Conservation (phyloP, 768 basidiomycete species). For the Pholiota molesta region DNA sequence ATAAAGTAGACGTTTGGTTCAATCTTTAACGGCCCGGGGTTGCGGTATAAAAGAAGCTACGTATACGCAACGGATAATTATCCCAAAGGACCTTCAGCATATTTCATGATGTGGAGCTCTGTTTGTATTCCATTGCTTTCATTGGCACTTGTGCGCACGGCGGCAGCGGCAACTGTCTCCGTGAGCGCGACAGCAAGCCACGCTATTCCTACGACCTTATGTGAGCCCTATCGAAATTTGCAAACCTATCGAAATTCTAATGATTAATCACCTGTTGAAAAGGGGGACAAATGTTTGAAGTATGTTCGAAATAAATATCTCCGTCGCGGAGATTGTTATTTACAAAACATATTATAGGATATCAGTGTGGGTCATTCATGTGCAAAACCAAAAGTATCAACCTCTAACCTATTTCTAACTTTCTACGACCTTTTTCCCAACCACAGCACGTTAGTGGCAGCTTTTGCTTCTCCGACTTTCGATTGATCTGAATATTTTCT, state of each 20-base stretch:
- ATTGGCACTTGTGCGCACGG: background rate
- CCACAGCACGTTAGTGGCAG: slow-evolving; percentile 36
- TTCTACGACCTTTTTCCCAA: background rate
- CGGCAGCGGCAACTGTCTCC: slow-evolving; percentile 32
- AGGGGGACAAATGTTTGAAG: slow-evolving; percentile 60
- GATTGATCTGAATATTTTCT: no score
- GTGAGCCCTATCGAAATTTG: slow-evolving; percentile 34
- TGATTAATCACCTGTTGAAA: background rate
- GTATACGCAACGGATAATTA: background rate
- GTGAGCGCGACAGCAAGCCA: slow-evolving; percentile 53
- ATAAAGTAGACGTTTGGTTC: background rate
- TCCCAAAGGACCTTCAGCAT: background rate
- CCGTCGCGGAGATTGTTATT: background rate
- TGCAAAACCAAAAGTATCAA: background rate
- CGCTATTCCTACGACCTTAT: slow-evolving; percentile 52
- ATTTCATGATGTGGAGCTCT: slow-evolving; percentile 1
- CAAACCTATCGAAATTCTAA: background rate
- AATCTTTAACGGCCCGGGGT: background rate
- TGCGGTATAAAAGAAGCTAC: background rate
- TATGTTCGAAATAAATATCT: slow-evolving; percentile 19
- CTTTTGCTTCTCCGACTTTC: background rate
- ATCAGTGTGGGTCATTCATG: slow-evolving; percentile 52
- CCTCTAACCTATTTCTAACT: background rate
- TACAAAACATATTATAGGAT: slow-evolving; percentile 40
- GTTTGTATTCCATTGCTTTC: background rate